Evolutionary conservation across 495 filamentous ascomycete species (phyloP), one percentile per base, ranked within the genome.

Genomic region (Eremomyces bilateralis): DNA sequence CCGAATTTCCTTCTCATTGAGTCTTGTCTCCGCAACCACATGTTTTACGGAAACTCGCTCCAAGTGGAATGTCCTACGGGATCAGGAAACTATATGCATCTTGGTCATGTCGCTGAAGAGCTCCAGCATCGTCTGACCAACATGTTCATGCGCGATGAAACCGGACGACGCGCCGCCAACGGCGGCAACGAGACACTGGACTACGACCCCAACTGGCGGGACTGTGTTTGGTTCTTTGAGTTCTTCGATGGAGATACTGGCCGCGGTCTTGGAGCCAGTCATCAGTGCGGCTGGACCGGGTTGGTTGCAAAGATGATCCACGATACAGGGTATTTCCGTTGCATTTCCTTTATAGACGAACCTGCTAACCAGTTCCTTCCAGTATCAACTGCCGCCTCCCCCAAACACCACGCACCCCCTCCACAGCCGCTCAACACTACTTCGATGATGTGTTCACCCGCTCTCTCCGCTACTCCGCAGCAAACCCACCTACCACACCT

Each of bases 271-370:
- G 85, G 85, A 35, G 80, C 85, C 16, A 88, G 79, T 31, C 88
- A 95, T 54, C 85, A 95, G 51, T 91, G 81, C 40, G 85, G 85
- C 3, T 95, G 88, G 88, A 93, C 85, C n/a, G 88, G 85, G 0
- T 49, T 95, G 31, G 80, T 95, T 46, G 85, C 85, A 5, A 84
- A 90, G 49, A 71, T 95, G 69, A 94, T 95, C 34, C 85, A 95
- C 40, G 85, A 95, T 44, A 91, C 85, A 40, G 85, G 80, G 79
- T 77, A 66, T 20, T 15, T 19, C 35, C 29, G 36, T 8, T 34
- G 29, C 28, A 15, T 34, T 13, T 31, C 34, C 22, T 29, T 16
- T 27, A n/a, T 8, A 39, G 15, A 38, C 28, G 21, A 25, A 19
- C 21, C 25, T 12, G 20, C 27, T 42, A 31, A 46, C 19, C 35